These are phyloP conservation scores for Amaranthus hypochondriacus DNA, from an alignment of 148 eudicot species.

Conservation along the genomic window DNA sequence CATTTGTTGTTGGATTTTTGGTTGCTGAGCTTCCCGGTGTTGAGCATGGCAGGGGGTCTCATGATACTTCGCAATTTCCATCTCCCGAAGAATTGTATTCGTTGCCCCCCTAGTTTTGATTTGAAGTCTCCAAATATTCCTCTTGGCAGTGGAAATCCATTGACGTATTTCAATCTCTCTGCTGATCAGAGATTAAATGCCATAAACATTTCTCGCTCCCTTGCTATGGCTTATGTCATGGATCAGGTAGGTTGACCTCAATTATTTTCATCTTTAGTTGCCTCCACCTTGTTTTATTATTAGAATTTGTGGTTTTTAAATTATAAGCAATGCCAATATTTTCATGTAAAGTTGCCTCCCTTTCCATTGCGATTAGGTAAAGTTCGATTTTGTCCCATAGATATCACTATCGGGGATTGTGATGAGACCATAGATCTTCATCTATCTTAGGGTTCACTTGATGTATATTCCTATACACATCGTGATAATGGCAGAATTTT, in stretches of 20 bases:
- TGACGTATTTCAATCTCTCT: conserved; percentile 46
- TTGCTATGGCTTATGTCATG: conserved; percentile 96
- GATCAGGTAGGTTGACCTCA: conserved; percentile 68
- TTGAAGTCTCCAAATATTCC: conserved; percentile 43
- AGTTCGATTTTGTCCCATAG: too few relatives aligned
- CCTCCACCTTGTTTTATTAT: neutral
- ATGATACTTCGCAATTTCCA: conserved; percentile 33
- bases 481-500: too few relatives aligned
- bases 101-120: conserved; percentile 43
- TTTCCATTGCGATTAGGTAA: too few relatives aligned
- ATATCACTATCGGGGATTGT: too few relatives aligned
- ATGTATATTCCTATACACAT: too few relatives aligned
- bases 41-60: conserved; percentile 38
- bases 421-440: too few relatives aligned
- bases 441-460: too few relatives aligned
- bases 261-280: neutral
- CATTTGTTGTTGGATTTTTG: conserved; percentile 95
- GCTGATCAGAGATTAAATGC: conserved; percentile 80
- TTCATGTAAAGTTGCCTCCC: too few relatives aligned
- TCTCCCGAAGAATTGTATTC: conserved; percentile 44
- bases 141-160: conserved; percentile 28
- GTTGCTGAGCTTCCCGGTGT: conserved; percentile 83
- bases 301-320: neutral
- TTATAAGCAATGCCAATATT: neutral
- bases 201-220: conserved; percentile 67